Evolutionary conservation across 495 filamentous ascomycete species (phyloP), one percentile per base, ranked within the genome.

Genomic region (Hypoxylon fuscum): DNA sequence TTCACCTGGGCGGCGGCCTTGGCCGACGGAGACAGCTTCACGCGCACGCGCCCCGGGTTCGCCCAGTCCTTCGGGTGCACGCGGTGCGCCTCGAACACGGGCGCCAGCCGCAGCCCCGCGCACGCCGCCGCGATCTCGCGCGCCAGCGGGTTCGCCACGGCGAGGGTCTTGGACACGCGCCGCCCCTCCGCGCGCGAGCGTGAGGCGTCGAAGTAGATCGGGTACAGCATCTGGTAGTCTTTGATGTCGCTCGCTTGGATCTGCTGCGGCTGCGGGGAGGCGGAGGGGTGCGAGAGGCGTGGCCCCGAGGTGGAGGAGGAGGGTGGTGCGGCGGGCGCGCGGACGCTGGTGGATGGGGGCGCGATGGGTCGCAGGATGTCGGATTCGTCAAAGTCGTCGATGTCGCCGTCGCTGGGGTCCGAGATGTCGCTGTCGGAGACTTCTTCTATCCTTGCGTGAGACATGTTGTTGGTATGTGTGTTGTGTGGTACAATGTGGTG

Each of bases 61-160:
- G 88, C 89, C 95, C 95, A 98, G 76, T 98, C 95, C 76, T 93
- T 93, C 0, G 95, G 95, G 77, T 98, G 95, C 41, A 87, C 80
- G 77, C 96, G 97, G 65, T 88, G 89, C 0, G 93, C 92, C 74
- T 98, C 95, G 72, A 97, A 88, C 4, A 93, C 88, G 25, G 88
- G 86, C 23, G 85, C 82, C 55, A 97, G 74, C 4, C 89, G 87
- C 37, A 97, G 79, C 56, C 75, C 75, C 15, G 87, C 86, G 67
- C 89, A 90, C 0, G 94, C 95, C 59, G 92, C 87, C 27, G 91
- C 90, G 70, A 98, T 93, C 63, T 94, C 92, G 50, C 91, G 81
- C 5, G 95, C 95, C 14, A 98, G 79, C 21, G 95, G 95, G 76
- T 96, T 97, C 42, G 79, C 65, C 2, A 97, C 91, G 0, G 92